Evolutionary conservation across 2,329 filamentous ascomycete species (phyloP).

Genomic region (Venturia nashicola): DNA sequence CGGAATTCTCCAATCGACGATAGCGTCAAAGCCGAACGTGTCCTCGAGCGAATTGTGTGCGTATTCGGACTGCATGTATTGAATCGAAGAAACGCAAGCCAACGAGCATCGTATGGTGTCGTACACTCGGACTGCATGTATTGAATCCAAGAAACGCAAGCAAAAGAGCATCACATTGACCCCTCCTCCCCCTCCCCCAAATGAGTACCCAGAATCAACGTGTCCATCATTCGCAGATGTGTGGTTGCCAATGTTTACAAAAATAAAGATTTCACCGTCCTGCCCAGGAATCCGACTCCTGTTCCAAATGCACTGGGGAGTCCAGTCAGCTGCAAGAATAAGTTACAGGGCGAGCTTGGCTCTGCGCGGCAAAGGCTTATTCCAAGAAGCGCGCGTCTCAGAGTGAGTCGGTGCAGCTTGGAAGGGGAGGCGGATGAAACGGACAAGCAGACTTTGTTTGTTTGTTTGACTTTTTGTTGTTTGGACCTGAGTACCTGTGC

Average conservation of each 20-base stretch:
- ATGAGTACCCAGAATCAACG: no score
- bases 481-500: background rate
- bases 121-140: no score
- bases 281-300: no score
- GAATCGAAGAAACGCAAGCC: background rate
- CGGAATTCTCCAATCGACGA: no score
- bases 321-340: background rate
- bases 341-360: conserved; percentile 3
- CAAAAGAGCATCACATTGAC: no score
- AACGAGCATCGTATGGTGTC: no score
- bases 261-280: no score
- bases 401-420: background rate
- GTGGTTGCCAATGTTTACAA: no score
- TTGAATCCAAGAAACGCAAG: no score
- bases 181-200: no score
- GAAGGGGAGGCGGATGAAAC: background rate
- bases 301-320: background rate
- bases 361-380: background rate
- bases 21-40: background rate
- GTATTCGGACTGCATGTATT: no score
- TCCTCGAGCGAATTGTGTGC: background rate
- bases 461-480: background rate
- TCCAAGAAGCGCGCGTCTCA: background rate
- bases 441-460: background rate
- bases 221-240: no score